A percentile compares a stretch with the other conserved stretches of the same genome.
Conservation (phyloP, 2,329 filamentous ascomycete species). For the Ophiostoma sp. region DNA sequence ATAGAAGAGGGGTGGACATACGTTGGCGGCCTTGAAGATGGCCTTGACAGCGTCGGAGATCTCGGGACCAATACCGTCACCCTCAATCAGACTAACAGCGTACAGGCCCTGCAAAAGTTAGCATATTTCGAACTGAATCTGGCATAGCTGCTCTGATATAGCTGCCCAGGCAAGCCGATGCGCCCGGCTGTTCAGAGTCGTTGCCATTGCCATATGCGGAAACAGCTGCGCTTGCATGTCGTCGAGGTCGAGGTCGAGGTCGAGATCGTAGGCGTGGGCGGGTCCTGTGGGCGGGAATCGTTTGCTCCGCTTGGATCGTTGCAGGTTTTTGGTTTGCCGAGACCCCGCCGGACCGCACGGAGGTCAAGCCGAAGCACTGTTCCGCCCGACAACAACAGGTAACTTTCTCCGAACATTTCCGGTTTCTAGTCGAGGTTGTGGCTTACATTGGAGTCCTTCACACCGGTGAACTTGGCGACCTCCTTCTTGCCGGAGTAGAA, state of each 20-base stretch:
- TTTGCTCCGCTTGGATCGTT: neutral
- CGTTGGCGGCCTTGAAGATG: conserved; percentile 93
- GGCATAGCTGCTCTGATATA: no score
- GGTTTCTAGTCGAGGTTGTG: conserved; percentile 14
- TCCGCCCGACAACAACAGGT: neutral
- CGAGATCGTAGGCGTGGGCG: neutral
- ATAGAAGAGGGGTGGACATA: conserved; percentile 38
- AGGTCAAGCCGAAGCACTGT: neutral
- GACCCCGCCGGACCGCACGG: conserved; percentile 5
- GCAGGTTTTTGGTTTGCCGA: neutral
- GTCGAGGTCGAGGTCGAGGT: neutral
- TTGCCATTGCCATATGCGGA: no score
- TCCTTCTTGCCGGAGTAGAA: conserved; percentile 57
- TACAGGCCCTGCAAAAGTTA: conserved; percentile 67
- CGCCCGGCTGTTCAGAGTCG: no score
- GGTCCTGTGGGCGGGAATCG: neutral
- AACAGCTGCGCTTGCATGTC: neutral
- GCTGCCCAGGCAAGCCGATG: no score
- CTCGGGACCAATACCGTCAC: conserved; percentile 97
- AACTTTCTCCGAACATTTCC: neutral
- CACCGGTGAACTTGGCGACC: conserved; percentile 89
- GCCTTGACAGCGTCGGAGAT: conserved; percentile 98
- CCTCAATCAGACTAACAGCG: conserved; percentile 95
- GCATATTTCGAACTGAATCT: neutral
- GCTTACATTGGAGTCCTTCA: conserved; percentile 81